Evolutionary conservation across 2,329 filamentous ascomycete genomes (phyloP), one percentile per base, ranked within the genome.

Genomic region (Ophiostoma sp.): DNA sequence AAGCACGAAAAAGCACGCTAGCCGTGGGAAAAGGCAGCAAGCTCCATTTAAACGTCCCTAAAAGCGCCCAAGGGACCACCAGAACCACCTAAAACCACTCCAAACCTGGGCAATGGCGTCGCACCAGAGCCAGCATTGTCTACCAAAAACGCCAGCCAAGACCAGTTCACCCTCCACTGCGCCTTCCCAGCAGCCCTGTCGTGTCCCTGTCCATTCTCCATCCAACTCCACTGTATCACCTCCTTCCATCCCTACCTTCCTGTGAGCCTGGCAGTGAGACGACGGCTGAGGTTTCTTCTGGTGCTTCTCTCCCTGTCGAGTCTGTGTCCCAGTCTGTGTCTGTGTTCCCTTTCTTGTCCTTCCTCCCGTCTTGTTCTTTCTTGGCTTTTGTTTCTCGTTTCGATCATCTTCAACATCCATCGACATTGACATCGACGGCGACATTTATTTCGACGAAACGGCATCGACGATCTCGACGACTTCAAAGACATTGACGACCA

Each of bases 121-220:
- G 59, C 59, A 64, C 59, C 59, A 42, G 31, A 36, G 59, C 57
- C 31, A 36, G 28, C 28, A 36, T 61, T 33, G 33, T 3, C 57
- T 19, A 63, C 25, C 15, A 39, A 66, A 66, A 45, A 45, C 61
- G 22, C 61, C 61, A 66, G 61, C 61, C 61, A 66, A 66, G 61
- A 66, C 50, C 61, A 28, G 11, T 22, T 25, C 22, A 5, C 22
- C 33, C 33, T 45, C 36, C 36, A n/a, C 31, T 3, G 15, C 15
- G 28, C 52, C 22, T 36, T n/a, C 17, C 31, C 28, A 61, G 28
- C 36, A 64, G 59, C 59, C 59, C 59, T 39, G 59, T 7, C 31
- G 12, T 64, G 59, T 36, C 33, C 33, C n/a, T 55, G n/a, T 22
- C 59, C 59, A 63, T 22, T 17, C 59, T 39, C 59, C 61, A 28